Conservation (phyloP, 345 rosid species). For the Brassica nigra region DNA sequence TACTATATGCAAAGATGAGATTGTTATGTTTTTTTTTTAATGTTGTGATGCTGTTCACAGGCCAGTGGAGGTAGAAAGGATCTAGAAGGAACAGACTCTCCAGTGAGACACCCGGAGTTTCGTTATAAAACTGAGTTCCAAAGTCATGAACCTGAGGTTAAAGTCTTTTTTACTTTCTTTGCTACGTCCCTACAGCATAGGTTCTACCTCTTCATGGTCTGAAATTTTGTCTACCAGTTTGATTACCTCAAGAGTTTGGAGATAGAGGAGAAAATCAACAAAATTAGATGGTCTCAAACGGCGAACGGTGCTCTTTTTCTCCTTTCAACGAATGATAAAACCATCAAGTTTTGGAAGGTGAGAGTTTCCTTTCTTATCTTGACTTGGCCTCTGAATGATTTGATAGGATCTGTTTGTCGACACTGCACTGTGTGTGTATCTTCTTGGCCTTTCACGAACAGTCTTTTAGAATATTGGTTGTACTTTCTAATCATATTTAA, state of each 20-base stretch:
- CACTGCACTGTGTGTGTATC: background rate
- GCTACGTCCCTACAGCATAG: background rate
- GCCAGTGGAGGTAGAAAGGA: slow-evolving; percentile 30
- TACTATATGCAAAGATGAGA: background rate
- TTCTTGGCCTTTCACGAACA: background rate
- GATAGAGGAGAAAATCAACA: slow-evolving; percentile 97
- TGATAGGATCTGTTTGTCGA: slow-evolving; percentile 9
- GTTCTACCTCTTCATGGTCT: background rate
- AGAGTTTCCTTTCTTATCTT: background rate
- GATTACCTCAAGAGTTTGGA: slow-evolving; percentile 99
- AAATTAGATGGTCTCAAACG: slow-evolving; percentile 90
- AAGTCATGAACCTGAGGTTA: slow-evolving; percentile 98
- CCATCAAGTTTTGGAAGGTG: slow-evolving; percentile 90
- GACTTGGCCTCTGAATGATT: slow-evolving; percentile 1
- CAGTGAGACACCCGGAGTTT: slow-evolving; percentile 83
- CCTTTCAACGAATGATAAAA: slow-evolving; percentile 92
- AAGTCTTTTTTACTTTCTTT: slow-evolving; percentile 4
- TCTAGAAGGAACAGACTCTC: slow-evolving; percentile 63
- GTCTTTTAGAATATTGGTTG: slow-evolving; percentile 6
- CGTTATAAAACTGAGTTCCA: slow-evolving; percentile 96
- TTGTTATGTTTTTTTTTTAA: slow-evolving; percentile 16
- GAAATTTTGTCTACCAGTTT: slow-evolving; percentile 54
- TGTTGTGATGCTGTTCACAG: slow-evolving; percentile 13
- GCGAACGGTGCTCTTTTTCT: slow-evolving; percentile 84
- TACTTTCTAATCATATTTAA: background rate